Evolutionary conservation across 371 early-diverging fungal genomes (phyloP).

Genomic region (Lichtheimia ramosa): DNA sequence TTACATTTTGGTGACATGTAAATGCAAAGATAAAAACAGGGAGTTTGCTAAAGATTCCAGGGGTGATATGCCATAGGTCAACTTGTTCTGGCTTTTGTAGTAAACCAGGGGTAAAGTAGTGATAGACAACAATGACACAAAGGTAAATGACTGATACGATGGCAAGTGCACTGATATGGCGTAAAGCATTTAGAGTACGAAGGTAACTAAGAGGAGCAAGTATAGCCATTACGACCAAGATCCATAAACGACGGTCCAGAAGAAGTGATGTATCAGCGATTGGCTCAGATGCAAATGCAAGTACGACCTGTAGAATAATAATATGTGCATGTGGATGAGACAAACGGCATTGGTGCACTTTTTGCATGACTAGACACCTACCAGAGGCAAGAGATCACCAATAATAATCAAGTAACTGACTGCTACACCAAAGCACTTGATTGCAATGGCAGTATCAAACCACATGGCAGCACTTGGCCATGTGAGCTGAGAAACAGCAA

Average conservation of each 20-base stretch:
- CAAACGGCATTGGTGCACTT: too few species aligned
- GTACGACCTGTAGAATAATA: too few species aligned
- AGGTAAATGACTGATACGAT: constrained; percentile 89
- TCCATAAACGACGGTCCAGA: constrained; percentile 80
- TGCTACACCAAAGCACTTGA: constrained; percentile 99
- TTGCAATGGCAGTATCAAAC: constrained; percentile 96
- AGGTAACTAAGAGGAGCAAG: constrained; percentile 82
- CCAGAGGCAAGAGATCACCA: constrained; percentile 90
- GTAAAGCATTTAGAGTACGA: constrained; percentile 85
- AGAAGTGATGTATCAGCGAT: constrained; percentile 22
- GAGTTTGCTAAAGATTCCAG: constrained; percentile 76
- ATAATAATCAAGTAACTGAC: constrained; percentile 97
- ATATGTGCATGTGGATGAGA: too few species aligned
- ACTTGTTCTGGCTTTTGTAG: constrained; percentile 42
- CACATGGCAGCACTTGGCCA: constrained; percentile 88
- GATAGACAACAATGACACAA: constrained; percentile 79
- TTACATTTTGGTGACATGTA: constrained; percentile 91
- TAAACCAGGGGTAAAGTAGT: constrained; percentile 59
- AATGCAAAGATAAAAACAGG: constrained; percentile 99
- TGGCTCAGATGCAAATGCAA: constrained; percentile 24
- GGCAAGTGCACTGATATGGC: constrained; percentile 94
- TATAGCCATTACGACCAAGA: constrained; percentile 69
- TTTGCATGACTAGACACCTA: constrained; percentile 19
- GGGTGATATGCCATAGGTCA: constrained; percentile 53
- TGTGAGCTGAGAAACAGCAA: constrained; percentile 83